phyloP scores from a whole-genome alignment of 129 eudicot genomes.

The Tanacetum coccineum region DNA sequence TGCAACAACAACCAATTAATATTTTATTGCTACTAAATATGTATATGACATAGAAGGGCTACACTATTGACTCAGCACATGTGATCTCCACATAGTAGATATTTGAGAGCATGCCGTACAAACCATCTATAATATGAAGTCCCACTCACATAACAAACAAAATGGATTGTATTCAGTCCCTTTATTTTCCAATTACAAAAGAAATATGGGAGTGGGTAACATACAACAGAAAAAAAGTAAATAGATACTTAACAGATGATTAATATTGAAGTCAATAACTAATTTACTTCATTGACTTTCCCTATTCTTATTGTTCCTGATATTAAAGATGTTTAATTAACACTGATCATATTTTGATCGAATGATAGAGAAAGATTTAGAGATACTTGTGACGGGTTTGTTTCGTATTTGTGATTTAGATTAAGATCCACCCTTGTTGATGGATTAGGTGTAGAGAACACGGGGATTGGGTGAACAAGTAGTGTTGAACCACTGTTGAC shows the following conservation, averaged over 20 bases:
- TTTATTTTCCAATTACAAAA: constrained; percentile 16
- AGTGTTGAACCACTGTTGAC: constrained; percentile 9
- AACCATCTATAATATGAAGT: constrained; percentile 25
- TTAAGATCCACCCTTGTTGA: constrained; percentile 32
- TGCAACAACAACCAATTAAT: constrained; percentile 2
- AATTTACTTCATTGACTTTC: constrained; percentile 31
- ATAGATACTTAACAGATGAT: constrained; percentile 22
- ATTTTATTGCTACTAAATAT: neutral
- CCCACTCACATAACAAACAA: constrained; percentile 26
- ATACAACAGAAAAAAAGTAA: neutral
- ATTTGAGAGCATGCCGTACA: constrained; percentile 18
- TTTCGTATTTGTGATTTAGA: constrained; percentile 25
- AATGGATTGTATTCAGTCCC: constrained; percentile 19
- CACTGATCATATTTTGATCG: no score
- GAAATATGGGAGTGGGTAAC: constrained; percentile 17
- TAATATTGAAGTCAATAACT: constrained; percentile 34
- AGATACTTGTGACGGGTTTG: constrained; percentile 24
- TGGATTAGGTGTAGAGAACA: constrained; percentile 22
- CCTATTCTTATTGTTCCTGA: no score
- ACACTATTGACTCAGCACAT: constrained; percentile 17
- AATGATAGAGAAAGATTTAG: neutral
- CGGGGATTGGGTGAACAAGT: constrained; percentile 11
- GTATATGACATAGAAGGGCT: constrained; percentile 4
- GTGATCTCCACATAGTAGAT: constrained; percentile 22
- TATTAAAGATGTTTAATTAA: no score